Evolutionary conservation across 768 basidiomycete genomes (phyloP).

Genomic region (Zangia roseola): DNA sequence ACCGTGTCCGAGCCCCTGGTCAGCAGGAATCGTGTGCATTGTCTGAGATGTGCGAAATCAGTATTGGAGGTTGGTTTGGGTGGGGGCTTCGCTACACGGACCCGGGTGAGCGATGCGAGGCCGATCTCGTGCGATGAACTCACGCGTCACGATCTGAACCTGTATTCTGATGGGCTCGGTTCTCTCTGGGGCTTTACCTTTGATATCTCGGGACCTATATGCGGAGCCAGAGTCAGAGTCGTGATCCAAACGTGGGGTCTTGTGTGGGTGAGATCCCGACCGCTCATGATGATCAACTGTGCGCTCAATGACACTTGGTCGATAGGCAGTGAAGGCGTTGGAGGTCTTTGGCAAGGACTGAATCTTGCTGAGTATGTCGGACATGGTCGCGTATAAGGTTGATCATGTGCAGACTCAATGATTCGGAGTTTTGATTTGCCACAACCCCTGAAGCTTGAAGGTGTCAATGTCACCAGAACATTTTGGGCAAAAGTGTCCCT

Average conservation of each 20-base stretch:
- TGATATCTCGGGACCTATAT: constrained; percentile 47
- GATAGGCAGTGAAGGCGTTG: constrained; percentile 45
- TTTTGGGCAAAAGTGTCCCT: too few species aligned
- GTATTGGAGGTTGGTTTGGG: constrained; percentile 13
- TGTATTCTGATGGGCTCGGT: constrained; percentile 46
- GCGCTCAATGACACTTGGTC: constrained; percentile 36
- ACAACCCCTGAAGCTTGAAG: too few species aligned
- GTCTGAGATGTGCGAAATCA: constrained; percentile 31
- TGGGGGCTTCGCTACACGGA: constrained; percentile 9
- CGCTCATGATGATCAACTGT: constrained; percentile 35
- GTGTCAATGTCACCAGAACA: too few species aligned
- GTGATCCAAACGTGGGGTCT: constrained; percentile 62
- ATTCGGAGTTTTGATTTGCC: neutral
- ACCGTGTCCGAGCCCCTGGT: constrained; percentile 33
- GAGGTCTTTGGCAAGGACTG: constrained; percentile 53
- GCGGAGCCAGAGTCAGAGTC: constrained; percentile 71
- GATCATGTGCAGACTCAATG: neutral
- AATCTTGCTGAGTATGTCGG: constrained; percentile 37
- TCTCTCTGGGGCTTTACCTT: constrained; percentile 23
- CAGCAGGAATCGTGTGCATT: constrained; percentile 42
- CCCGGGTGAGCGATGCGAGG: neutral
- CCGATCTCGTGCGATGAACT: neutral
- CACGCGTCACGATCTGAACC: constrained; percentile 45
- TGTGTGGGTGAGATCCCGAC: constrained; percentile 61
- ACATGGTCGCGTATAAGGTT: constrained; percentile 26